These are phyloP conservation scores for Yamadazyma sp. DNA, from an alignment of 805 yeast genomes.

Conservation along the genomic window DNA sequence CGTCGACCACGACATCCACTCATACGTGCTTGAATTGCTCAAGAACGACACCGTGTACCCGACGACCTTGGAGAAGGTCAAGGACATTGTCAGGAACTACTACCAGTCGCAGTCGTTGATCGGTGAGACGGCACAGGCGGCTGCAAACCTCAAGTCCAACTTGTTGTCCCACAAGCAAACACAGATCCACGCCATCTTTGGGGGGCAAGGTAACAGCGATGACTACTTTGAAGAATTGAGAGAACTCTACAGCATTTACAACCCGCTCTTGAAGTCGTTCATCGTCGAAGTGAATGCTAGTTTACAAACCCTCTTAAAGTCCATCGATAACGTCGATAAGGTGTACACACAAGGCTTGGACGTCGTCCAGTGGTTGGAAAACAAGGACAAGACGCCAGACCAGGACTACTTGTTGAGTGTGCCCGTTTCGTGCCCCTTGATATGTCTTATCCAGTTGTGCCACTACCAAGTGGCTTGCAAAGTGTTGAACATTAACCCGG, in stretches of 20 bases:
- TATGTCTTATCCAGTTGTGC: conserved; percentile 91
- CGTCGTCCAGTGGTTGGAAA: conserved; percentile 80
- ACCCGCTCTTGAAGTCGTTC: conserved; percentile 68
- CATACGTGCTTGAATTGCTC: conserved; percentile 74
- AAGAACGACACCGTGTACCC: conserved; percentile 49
- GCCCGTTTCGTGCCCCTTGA: conserved; percentile 95
- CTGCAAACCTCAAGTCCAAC: conserved; percentile 4
- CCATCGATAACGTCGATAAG: conserved; percentile 77
- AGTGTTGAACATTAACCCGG: conserved; percentile 84
- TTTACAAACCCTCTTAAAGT: conserved; percentile 64
- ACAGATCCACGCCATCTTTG: conserved; percentile 79
- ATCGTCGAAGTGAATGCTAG: conserved; percentile 67
- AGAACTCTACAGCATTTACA: conserved; percentile 75
- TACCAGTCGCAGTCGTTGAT: conserved; percentile 38
- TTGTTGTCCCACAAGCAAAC: conserved; percentile 39
- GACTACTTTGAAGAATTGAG: conserved; percentile 96
- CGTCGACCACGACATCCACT: conserved; percentile 67
- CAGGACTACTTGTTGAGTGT: conserved; percentile 83
- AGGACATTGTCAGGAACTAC: conserved; percentile 75
- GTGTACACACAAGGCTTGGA: conserved; percentile 93
- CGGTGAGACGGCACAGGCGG: not conserved
- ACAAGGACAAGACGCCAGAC: conserved; percentile 86
- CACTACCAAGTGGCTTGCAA: conserved; percentile 89
- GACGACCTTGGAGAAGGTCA: conserved; percentile 71
- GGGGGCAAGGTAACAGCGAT: conserved; percentile 99